A percentile compares a stretch with the other conserved stretches of the same genome.
These are phyloP conservation scores for Bolboschoenus planiculmis DNA, from an alignment of 176 grass and related monocot species.

Conservation along the genomic window DNA sequence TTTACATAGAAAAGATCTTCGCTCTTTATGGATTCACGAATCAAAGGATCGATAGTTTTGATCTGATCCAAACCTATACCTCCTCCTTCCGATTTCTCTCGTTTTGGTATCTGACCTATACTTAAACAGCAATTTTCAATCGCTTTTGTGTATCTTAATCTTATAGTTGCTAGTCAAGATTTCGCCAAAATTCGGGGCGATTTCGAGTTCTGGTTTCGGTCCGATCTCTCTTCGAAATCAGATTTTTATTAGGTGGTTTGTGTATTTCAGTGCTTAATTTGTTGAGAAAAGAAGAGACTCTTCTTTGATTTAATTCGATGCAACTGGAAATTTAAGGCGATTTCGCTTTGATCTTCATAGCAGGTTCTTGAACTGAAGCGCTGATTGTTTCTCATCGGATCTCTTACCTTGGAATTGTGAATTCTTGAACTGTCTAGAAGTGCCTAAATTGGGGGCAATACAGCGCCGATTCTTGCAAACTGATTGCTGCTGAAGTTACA, in stretches of 20 bases:
- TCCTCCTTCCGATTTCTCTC: background rate
- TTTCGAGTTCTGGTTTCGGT: background rate
- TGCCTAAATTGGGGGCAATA: background rate
- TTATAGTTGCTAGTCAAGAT: background rate
- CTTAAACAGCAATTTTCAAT: slow-evolving; percentile 8
- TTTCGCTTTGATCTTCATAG: slow-evolving; percentile 6
- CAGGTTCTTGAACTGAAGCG: slow-evolving; percentile 21
- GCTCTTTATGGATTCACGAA: background rate
- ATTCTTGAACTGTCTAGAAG: background rate
- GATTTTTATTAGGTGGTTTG: background rate
- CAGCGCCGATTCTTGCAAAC: background rate
- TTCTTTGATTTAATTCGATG: slow-evolving; percentile 18
- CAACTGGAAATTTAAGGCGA: background rate
- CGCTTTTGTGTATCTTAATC: background rate
- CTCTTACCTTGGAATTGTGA: background rate
- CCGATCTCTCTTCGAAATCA: slow-evolving; percentile 1
- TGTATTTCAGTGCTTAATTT: background rate
- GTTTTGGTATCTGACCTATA: background rate
- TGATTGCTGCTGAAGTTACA: background rate
- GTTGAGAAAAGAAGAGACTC: background rate
- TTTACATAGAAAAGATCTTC: slow-evolving; percentile 22
- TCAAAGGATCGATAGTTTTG: slow-evolving; percentile 4
- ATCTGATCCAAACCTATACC: slow-evolving; percentile 6
- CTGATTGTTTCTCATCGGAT: background rate
- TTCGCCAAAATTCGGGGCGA: background rate